A percentile compares a stretch with the other conserved stretches of the same genome.
Conservation (phyloP, 257 asterid genomes). For the Solanum pennellii region DNA sequence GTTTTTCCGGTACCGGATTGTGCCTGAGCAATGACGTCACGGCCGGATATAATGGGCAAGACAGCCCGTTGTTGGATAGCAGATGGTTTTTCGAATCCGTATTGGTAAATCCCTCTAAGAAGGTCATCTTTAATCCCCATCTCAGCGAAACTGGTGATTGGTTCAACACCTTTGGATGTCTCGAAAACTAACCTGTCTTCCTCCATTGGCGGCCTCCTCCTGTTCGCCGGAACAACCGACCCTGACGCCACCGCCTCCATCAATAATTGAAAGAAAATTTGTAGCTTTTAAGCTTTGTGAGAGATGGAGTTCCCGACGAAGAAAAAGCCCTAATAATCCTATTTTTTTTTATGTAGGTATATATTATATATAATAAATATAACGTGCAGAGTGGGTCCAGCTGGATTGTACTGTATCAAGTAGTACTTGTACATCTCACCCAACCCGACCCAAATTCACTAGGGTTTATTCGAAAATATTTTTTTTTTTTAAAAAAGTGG, state of each 20-base stretch:
- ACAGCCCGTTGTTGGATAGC: slow-evolving; percentile 92
- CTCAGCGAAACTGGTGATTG: slow-evolving; percentile 69
- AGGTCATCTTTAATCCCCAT: slow-evolving; percentile 83
- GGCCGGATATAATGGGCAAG: slow-evolving; percentile 65
- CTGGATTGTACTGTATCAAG: neutral
- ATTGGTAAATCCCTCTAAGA: slow-evolving; percentile 66
- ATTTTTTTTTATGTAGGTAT: neutral
- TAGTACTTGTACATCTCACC: neutral
- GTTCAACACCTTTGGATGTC: slow-evolving; percentile 82
- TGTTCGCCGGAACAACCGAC: slow-evolving; percentile 19
- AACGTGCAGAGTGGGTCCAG: neutral
- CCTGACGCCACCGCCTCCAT: slow-evolving; percentile 57
- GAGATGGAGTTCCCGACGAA: neutral
- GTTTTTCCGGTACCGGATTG: slow-evolving; percentile 92
- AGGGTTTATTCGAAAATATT: neutral
- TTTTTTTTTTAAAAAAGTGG: neutral
- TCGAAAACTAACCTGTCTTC: slow-evolving; percentile 68
- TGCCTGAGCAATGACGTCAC: slow-evolving; percentile 92
- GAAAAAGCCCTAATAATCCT: neutral
- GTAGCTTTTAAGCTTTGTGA: neutral
- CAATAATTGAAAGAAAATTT: neutral
- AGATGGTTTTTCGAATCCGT: slow-evolving; percentile 91
- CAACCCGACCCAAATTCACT: neutral
- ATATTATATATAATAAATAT: neutral
- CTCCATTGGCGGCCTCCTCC: slow-evolving; percentile 33